Evolutionary conservation across 257 asterid genomes (phyloP).

Genomic region (Plantago major): DNA sequence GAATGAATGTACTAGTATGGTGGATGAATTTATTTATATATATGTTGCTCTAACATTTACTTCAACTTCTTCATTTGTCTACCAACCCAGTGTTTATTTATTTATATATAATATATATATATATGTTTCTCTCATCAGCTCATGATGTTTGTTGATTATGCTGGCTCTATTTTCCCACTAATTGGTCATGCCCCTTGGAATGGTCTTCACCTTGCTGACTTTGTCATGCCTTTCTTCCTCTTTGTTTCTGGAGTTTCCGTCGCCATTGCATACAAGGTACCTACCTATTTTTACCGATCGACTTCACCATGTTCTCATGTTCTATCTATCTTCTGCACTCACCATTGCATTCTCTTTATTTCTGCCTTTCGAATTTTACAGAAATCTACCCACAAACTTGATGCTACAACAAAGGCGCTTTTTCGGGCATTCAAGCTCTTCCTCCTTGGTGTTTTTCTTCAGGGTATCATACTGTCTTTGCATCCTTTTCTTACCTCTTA

Average conservation of each 20-base stretch:
- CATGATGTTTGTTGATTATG: conserved; percentile 83
- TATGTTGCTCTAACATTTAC: no score
- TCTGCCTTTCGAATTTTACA: conserved; percentile 28
- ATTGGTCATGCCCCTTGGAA: conserved; percentile 83
- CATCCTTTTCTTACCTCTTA: no score
- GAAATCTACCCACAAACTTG: conserved; percentile 48
- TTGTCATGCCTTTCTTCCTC: conserved; percentile 91
- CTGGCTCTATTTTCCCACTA: conserved; percentile 62
- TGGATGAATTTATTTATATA: no score
- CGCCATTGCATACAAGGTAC: conserved; percentile 63
- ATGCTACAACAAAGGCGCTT: conserved; percentile 56
- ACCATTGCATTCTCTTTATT: conserved; percentile 15
- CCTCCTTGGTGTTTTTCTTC: conserved; percentile 75
- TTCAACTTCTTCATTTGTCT: no score
- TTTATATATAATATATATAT: no score
- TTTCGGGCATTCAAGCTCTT: conserved; percentile 58
- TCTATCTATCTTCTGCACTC: no score
- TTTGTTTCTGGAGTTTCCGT: conserved; percentile 71
- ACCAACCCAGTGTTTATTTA: no score
- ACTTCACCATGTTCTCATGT: no score
- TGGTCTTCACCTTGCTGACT: conserved; percentile 77
- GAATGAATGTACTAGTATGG: no score
- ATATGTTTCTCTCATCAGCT: conserved; percentile 41
- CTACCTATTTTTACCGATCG: no score
- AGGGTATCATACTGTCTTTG: conserved; percentile 42